Percentiles rank a stretch among this genome's conserved stretches.
Evolutionary conservation across 1,284 basidiomycete genomes (phyloP).

Genomic region (Ceratobasidium sp.): DNA sequence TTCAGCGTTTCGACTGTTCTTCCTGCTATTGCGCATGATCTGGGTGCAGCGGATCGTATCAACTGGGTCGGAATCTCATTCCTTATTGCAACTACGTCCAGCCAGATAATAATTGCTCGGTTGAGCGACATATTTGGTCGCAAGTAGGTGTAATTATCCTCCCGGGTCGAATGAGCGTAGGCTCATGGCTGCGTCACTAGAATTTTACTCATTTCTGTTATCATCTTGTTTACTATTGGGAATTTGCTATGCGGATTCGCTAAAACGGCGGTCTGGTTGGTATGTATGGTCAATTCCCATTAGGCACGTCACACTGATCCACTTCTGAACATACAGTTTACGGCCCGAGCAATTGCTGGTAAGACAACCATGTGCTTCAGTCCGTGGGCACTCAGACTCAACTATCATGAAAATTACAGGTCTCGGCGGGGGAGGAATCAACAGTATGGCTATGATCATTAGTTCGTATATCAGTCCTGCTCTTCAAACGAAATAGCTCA

Average conservation of each 20-base stretch:
- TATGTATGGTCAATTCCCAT: slow-evolving; percentile 5
- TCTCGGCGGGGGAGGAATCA: slow-evolving; percentile 43
- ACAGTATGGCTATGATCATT: slow-evolving; percentile 45
- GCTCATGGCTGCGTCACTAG: background rate
- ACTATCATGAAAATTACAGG: background rate
- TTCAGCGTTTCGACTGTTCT: slow-evolving; percentile 40
- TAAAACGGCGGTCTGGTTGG: slow-evolving; percentile 41
- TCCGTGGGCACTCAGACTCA: background rate
- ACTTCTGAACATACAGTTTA: slow-evolving; percentile 1
- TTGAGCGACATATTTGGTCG: slow-evolving; percentile 45
- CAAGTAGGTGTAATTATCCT: slow-evolving; percentile 22
- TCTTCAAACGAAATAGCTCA: background rate
- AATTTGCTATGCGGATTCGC: slow-evolving; percentile 43
- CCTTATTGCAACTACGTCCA: slow-evolving; percentile 39
- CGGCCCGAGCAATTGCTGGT: slow-evolving; percentile 41
- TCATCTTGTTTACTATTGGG: slow-evolving; percentile 38
- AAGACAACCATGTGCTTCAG: too few relatives aligned
- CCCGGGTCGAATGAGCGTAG: background rate
- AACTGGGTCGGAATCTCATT: slow-evolving; percentile 47
- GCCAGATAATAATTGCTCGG: slow-evolving; percentile 44
- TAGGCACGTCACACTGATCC: background rate
- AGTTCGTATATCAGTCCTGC: background rate
- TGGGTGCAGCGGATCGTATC: slow-evolving; percentile 45
- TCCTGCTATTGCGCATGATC: slow-evolving; percentile 42
- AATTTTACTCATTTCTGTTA: slow-evolving; percentile 40